Base-by-base conservation (phyloP, 257 asterid genomes). In the Solanum pimpinellifolium region DNA sequence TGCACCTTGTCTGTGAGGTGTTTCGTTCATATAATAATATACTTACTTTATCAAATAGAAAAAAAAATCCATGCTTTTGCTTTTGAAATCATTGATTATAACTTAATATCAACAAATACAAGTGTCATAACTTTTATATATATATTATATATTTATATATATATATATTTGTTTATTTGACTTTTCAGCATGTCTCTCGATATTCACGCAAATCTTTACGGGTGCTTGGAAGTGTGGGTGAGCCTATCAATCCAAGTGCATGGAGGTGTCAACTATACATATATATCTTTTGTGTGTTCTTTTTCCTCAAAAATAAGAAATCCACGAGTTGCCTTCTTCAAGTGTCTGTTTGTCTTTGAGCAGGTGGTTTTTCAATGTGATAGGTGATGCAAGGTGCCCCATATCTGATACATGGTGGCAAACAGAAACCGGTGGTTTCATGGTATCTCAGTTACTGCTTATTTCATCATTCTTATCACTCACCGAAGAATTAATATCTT, bases 381-480 rank as follows among this genome's bases (percentile, higher is more conserved):
- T 95, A 87, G 99, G 99, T 86, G 96, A 94, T 88, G 90, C 99
- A 60, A 93, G 98, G 91, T 96, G 99, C 91, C 99, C 98, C 87
- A 94, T 96, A 91, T 96, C 99, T 83, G 99, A 96, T 89, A 96
- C 99, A 83, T 96, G 99, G 99, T 96, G 99, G 99, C 99, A 96
- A 90, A 96, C 98, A 37, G 99, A 96, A 90, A 95, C 98, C 20
- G 99, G 99, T 70, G 99, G 99, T 86, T 93, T 96, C 93, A 91
- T 96, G 99, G 99, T 94, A 91, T 42, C 86, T 89, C 73, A 89
- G 66, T 90, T 87, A 52, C 69, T 87, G 76, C 62, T 84, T 80
- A 83, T 44, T 74, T 90, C 87, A 52, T 59, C 88, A 39, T 90
- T 90, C 20, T 87, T 87, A 86, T 86, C 41, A 72, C 77, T 76